A percentile compares a stretch with the other conserved stretches of the same genome.
phyloP scores from a whole-genome alignment of 2,329 filamentous ascomycete genomes.

The Fusarium hainanense region DNA sequence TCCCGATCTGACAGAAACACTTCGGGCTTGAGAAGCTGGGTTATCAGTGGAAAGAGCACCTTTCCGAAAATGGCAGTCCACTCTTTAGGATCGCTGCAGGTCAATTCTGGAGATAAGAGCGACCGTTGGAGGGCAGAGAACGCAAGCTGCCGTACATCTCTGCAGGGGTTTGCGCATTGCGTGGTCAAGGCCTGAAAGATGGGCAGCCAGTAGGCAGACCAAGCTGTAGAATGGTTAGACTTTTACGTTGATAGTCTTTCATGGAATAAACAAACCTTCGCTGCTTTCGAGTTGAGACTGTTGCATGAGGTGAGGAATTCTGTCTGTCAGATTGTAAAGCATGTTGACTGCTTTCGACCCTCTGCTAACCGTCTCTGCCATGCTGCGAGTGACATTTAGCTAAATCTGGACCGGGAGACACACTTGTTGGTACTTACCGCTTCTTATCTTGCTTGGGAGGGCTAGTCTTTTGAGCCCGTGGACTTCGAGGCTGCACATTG shows the following conservation, averaged over 20 bases:
- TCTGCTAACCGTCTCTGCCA: conserved; percentile 71
- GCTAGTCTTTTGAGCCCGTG: conserved; percentile 51
- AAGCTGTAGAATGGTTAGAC: conserved; percentile 67
- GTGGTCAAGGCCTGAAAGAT: conserved; percentile 89
- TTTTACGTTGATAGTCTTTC: background rate
- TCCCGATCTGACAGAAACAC: conserved; percentile 90
- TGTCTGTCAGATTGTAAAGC: conserved; percentile 82
- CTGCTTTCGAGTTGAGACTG: conserved; percentile 91
- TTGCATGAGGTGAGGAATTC: conserved; percentile 87
- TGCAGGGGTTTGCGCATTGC: conserved; percentile 94
- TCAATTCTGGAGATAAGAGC: conserved; percentile 85
- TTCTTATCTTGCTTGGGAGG: conserved; percentile 43
- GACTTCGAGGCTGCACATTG: conserved; percentile 76
- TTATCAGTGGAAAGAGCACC: conserved; percentile 91
- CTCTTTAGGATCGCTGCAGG: conserved; percentile 84
- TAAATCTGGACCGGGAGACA: background rate
- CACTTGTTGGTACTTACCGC: conserved; percentile 31
- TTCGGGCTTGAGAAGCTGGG: conserved; percentile 89
- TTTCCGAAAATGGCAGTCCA: conserved; percentile 97
- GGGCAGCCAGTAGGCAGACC: conserved; percentile 97
- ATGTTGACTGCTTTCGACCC: conserved; percentile 84
- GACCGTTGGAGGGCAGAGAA: conserved; percentile 87
- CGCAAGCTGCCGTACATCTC: conserved; percentile 90
- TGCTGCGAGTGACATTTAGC: conserved; percentile 36
- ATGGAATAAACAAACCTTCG: conserved; percentile 69